Evolutionary conservation across 768 basidiomycete species (phyloP).

Genomic region (Fomitopsis serialis): DNA sequence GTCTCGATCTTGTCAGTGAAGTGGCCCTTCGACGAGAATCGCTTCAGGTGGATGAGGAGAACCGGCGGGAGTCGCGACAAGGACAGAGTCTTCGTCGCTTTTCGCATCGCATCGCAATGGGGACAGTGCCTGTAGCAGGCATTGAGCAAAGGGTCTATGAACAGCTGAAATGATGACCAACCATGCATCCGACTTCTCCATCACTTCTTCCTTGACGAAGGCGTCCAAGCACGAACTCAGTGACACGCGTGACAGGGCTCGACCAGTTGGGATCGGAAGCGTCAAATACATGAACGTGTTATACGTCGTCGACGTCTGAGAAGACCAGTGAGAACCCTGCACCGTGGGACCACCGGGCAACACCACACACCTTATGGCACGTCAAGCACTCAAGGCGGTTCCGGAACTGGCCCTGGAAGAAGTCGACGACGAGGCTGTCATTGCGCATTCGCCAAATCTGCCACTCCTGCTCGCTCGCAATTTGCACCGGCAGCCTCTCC

Average conservation of each 20-base stretch:
- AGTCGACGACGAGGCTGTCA: constrained; percentile 92
- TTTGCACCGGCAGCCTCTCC: constrained; percentile 78
- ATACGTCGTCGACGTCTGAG: constrained; percentile 93
- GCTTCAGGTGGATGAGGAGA: constrained; percentile 86
- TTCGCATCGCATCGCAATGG: constrained; percentile 82
- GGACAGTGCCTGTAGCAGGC: constrained; percentile 79
- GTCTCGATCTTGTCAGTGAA: constrained; percentile 98
- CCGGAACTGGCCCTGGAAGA: constrained; percentile 96
- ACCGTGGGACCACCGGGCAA: not conserved
- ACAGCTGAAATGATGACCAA: constrained; percentile 29
- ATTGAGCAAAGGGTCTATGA: not conserved
- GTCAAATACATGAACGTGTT: constrained; percentile 95
- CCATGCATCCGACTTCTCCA: constrained; percentile 95
- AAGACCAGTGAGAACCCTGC: constrained; percentile 10
- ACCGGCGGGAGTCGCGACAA: constrained; percentile 92
- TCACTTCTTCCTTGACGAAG: constrained; percentile 84
- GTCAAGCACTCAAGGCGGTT: constrained; percentile 86
- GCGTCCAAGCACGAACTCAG: constrained; percentile 82
- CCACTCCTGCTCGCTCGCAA: constrained; percentile 94
- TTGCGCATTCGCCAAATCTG: constrained; percentile 82
- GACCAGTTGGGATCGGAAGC: constrained; percentile 74
- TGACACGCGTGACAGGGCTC: constrained; percentile 52
- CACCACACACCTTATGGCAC: constrained; percentile 67
- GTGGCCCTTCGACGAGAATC: constrained; percentile 85
- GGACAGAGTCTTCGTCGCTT: constrained; percentile 81